A percentile compares a stretch with the other conserved stretches of the same genome.
These are phyloP conservation scores for Podaxis mareebaensis DNA, from an alignment of 768 basidiomycete genomes.

Conservation along the genomic window DNA sequence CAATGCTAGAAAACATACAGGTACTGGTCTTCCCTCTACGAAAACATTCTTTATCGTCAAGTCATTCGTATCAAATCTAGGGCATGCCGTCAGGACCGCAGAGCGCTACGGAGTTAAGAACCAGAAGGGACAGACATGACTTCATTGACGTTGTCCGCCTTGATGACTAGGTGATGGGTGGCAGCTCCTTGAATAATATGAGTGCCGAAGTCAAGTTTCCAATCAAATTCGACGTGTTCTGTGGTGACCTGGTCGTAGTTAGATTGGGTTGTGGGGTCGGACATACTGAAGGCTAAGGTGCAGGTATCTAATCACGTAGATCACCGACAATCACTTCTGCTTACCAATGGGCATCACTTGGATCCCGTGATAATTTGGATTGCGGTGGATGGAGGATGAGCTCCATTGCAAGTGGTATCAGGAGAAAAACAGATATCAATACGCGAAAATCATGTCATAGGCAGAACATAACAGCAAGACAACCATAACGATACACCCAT, in stretches of 20 bases:
- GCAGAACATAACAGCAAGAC: neutral
- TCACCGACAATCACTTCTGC: neutral
- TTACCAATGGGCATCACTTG: neutral
- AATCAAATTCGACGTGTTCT: constrained; percentile 70
- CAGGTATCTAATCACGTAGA: neutral
- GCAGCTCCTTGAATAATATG: constrained; percentile 65
- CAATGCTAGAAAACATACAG: constrained; percentile 44
- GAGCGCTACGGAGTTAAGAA: neutral
- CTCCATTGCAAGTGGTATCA: too few relatives aligned
- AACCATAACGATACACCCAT: neutral
- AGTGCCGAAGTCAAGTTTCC: constrained; percentile 73
- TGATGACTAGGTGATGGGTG: constrained; percentile 59
- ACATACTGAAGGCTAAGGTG: neutral
- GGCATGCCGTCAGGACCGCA: neutral
- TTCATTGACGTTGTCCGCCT: constrained; percentile 51
- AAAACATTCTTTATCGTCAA: constrained; percentile 58
- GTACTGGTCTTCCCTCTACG: constrained; percentile 48
- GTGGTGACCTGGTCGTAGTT: constrained; percentile 74
- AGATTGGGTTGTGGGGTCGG: constrained; percentile 75
- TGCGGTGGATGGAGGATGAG: too few relatives aligned
- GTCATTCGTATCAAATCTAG: constrained; percentile 74
- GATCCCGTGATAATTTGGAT: too few relatives aligned
- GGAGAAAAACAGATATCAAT: too few relatives aligned
- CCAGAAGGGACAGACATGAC: constrained; percentile 50
- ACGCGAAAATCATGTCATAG: neutral